Evolutionary conservation across 1,284 basidiomycete genomes (phyloP), one percentile per base, ranked within the genome.

Genomic region (Porogramme epimiltina): DNA sequence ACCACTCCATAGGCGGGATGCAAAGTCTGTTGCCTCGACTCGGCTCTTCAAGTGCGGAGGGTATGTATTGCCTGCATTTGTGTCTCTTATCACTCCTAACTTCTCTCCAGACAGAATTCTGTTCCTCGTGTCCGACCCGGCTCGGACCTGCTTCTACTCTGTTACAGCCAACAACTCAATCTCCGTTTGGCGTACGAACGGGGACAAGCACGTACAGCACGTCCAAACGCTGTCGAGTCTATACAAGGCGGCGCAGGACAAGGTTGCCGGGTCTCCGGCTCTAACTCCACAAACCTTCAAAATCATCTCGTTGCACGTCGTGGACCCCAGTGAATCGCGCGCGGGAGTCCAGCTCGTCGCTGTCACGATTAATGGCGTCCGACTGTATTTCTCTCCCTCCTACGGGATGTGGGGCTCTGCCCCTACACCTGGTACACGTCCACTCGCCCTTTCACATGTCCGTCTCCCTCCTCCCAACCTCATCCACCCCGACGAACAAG

Each of bases 1-100:
- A 96, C 64, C 89, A 91, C 60, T 89, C 88, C 18, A 74, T 88
- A 18, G 81, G 85, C 42, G 81, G 87, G n/a, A 78, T 92, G 42
- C 81, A 85, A 59, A 90, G 85, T 62, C 73, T 91, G 40, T 75
- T 90, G 24, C 89, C 87, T 45, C 78, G 81, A 37, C 83, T 90
- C 62, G 73, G 81, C 36, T 71, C 79, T 5, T 70, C 81, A 3
- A 80, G 73, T 55, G 65, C 74, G 38, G 86, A 90, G 65, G 89
- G 89, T 89, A 51, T 49, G 67, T 53, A 28, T 19, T 24, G 4
- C 3, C 3, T 22, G 40, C 4, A 26, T 6, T 33, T 47, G 11
- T 23, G 3, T 19, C n/a, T 45, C 46, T 24, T n/a, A 23, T 23
- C 19, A n/a, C 39, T 48, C 37, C 52, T 49, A n/a, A 55, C 55